phyloP scores from a whole-genome alignment of 371 early-diverging fungal species.

The Apophysomyces sp. region DNA sequence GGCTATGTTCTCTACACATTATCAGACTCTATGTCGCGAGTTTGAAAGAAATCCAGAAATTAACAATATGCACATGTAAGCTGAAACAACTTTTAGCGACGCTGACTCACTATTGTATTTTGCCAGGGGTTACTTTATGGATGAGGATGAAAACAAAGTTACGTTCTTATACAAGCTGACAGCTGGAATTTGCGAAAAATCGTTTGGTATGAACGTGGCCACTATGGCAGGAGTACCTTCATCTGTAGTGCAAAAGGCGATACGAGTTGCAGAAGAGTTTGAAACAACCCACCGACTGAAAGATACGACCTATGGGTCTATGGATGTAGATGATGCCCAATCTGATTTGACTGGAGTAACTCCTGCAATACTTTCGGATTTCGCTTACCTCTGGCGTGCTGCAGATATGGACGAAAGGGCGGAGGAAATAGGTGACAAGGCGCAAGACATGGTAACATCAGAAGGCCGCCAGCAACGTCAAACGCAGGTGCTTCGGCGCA shows the following conservation, averaged over 20 bases:
- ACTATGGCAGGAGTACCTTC: constrained; percentile 93
- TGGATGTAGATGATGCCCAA: constrained; percentile 13
- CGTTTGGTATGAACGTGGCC: constrained; percentile 92
- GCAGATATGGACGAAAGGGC: constrained; percentile 6
- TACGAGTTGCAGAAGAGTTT: constrained; percentile 68
- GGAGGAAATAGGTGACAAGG: constrained; percentile 20
- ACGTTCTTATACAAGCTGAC: constrained; percentile 96
- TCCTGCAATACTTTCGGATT: constrained; percentile 25
- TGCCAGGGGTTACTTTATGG: constrained; percentile 75
- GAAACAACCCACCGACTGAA: constrained; percentile 51
- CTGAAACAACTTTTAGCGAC: background rate
- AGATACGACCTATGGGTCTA: constrained; percentile 29
- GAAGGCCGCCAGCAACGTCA: constrained; percentile 17
- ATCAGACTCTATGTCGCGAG: constrained; percentile 88
- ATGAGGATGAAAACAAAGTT: constrained; percentile 83
- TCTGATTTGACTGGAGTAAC: constrained; percentile 6
- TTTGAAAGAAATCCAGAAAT: constrained; percentile 67
- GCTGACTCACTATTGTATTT: constrained; percentile 27
- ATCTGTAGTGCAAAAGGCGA: constrained; percentile 62
- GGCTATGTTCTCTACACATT: constrained; percentile 98
- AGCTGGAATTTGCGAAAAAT: constrained; percentile 80
- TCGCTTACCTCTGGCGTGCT: constrained; percentile 17
- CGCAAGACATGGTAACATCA: constrained; percentile 16
- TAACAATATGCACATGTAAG: constrained; percentile 66
- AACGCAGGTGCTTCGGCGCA: constrained; percentile 14